A percentile compares a stretch with the other conserved stretches of the same genome.
phyloP scores from a whole-genome alignment of 306 rosid species.

The Cucurbita moschata region DNA sequence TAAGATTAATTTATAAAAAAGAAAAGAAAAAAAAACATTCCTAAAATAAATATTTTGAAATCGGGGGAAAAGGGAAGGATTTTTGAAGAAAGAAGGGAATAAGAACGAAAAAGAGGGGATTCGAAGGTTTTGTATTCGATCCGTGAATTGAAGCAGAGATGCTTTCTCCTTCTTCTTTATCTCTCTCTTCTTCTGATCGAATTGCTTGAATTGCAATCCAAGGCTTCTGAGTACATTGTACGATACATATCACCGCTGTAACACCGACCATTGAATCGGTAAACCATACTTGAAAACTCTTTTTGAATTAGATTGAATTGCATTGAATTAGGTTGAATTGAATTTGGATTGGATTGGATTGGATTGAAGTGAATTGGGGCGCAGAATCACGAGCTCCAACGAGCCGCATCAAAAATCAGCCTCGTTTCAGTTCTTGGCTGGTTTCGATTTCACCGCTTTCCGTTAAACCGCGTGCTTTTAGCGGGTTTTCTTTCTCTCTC shows the following conservation, averaged over 20 bases:
- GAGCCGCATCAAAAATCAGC: not conserved
- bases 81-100: no score
- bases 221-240: not conserved
- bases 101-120: no score
- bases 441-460: not conserved
- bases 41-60: no score
- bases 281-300: not conserved
- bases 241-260: not conserved
- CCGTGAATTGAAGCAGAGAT: not conserved
- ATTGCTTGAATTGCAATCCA: slow-evolving; percentile 5
- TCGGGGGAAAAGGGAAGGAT: no score
- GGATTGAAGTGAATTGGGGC: not conserved
- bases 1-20: no score
- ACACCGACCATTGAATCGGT: not conserved
- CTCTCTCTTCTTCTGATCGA: not conserved
- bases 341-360: not conserved
- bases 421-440: not conserved
- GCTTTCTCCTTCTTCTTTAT: not conserved
- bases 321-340: not conserved
- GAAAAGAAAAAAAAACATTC: no score
- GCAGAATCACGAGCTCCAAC: not conserved
- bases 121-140: no score
- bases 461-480: slow-evolving; percentile 12
- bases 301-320: not conserved
- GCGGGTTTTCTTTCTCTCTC: not conserved